Base-by-base conservation (phyloP, 2,329 filamentous ascomycete genomes). In the Nothophoma quercina region DNA sequence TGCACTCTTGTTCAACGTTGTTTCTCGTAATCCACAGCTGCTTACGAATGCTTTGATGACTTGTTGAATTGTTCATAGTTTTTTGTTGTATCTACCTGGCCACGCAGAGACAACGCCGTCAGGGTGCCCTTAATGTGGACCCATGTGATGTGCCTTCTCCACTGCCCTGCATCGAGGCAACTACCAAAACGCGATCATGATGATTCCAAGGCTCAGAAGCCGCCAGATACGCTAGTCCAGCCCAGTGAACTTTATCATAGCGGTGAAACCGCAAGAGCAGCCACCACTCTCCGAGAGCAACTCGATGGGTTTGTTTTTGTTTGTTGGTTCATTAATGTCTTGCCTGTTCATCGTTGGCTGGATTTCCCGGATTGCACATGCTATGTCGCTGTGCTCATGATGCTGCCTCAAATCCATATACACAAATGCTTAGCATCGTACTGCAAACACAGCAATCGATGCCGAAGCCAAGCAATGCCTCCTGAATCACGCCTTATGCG, bases 141-240 rank as follows among this genome's bases (percentile, higher is more conserved):
- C 32, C 41, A 25, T 36, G 41, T 25, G n/a, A 21, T 30, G 15
- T 25, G 13, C 21, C 26, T 47, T 34, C 43, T 42, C 50, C 50
- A 47, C 50, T 47, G 43, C 50, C 38, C 50, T 53, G 50, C 43
- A 23, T 47, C 26, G 7, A 18, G 21, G 33, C 5, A 29, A 38
- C 12, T 19, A 29, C 25, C 36, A 44, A 36, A 30, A 47, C 32
- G n/a, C 25, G 32, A 34, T 42, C 32, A 39, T 19, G 9, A 29
- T 35, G 22, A 19, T 26, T 33, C 3, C 7, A 26, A 33, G 33
- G 19, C 22, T 25, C 18, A 4, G 7, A n/a, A 8, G 25, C 16
- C 21, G 28, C n/a, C 23, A 41, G 29, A 32, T 22, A 15, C 45
- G 29, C 45, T 16, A 34, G 8, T 10, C 23, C 25, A 22, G 19